Base-by-base conservation (phyloP, 2,329 filamentous ascomycete species). In the Phyllosticta citriasiana region DNA sequence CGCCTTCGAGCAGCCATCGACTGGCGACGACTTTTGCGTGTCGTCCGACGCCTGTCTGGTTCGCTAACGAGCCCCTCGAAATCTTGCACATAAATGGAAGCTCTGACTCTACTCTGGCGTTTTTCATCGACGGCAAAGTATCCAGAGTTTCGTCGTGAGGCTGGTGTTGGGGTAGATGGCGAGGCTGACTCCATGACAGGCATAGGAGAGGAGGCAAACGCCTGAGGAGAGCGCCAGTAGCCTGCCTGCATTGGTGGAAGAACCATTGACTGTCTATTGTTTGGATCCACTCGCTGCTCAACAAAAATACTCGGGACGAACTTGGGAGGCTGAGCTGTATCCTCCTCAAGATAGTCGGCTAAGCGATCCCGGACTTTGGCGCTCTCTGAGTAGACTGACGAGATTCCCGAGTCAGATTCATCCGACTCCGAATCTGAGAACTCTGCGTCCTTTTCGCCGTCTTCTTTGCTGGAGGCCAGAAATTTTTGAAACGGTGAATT, bases 401-500 rank as follows among this genome's bases (percentile, higher is more conserved):
- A 57, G 24, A 55, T 10, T 4, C 22, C 47, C 2, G 51, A 52
- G 10, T 19, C 27, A 27, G 53, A 25, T 22, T 54, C 19, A 5
- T 19, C 16, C 24, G 25, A 57, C 51, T 35, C 22, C 51, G 7
- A 27, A 30, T 12, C 25, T 27, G 12, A 22, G 19, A 33, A n/a
- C 2, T n/a, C 25, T 14, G 33, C n/a, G 4, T 61, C 53, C 12
- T 57, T 59, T 12, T 54, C 50, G 2, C 53, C 59, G 2, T 57
- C 59, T n/a, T 62, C 60, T 14, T 52, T 40, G 8, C 54, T 22
- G 4, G 57, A 57, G 6, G 52, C 26, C 7, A 72, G 53, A 52
- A 72, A 70, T 0, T 64, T 74, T 1, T 78, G 74, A 67, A 87
- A 84, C 0, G 77, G 67, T 1, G 81, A 79, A 4, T 69, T 71